phyloP scores from a whole-genome alignment of 2,329 filamentous ascomycete genomes.

The Botrytis cinerea region DNA sequence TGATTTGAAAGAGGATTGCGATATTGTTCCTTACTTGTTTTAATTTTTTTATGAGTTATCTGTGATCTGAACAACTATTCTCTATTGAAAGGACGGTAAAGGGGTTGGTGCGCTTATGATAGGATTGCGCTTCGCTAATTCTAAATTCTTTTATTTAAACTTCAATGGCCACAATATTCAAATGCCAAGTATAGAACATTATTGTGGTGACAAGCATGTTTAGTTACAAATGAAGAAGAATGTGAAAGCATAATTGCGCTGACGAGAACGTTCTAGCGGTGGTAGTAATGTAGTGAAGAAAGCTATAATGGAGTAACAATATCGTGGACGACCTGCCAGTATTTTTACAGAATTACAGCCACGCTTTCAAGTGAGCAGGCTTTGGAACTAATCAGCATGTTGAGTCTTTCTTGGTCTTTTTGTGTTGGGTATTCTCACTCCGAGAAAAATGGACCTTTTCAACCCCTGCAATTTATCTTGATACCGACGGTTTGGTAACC shows the following conservation, averaged over 20 bases:
- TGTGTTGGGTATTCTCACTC: not conserved
- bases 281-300: not conserved
- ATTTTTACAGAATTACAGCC: not conserved
- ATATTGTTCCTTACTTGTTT: constrained; percentile 22
- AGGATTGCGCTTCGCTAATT: too few species aligned
- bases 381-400: not conserved
- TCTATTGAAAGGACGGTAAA: not conserved
- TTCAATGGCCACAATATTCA: too few species aligned
- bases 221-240: not conserved
- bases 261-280: not conserved
- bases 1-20: constrained; percentile 23
- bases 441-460: not conserved
- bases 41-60: too few species aligned
- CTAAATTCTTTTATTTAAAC: too few species aligned
- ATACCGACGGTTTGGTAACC: not conserved
- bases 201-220: too few species aligned
- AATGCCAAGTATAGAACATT: too few species aligned
- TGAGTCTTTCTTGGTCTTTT: not conserved
- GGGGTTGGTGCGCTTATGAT: too few species aligned
- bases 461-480: not conserved
- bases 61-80: not conserved
- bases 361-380: not conserved
- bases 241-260: not conserved
- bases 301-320: not conserved
- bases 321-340: not conserved